phyloP scores from a whole-genome alignment of 176 grass and related monocot genomes.

The Avena atlantica region DNA sequence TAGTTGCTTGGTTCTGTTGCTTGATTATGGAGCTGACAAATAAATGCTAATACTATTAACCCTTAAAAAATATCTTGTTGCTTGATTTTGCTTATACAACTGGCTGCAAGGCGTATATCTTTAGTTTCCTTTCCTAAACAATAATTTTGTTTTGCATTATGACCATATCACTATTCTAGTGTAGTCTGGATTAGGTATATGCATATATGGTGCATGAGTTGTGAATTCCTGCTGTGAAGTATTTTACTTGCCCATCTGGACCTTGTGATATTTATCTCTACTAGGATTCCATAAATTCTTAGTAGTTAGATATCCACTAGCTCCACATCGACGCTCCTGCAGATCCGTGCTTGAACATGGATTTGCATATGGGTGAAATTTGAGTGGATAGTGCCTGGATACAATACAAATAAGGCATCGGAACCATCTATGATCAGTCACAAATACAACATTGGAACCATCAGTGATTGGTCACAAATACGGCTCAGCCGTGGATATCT shows the following conservation, averaged over 20 bases:
- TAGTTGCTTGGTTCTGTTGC: conserved; percentile 22
- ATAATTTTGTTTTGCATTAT: background rate
- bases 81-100: conserved; percentile 32
- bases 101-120: background rate
- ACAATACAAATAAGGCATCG: background rate
- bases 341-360: background rate
- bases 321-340: background rate
- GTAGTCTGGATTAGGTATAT: conserved; percentile 23
- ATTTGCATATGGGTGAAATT: background rate
- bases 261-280: conserved; percentile 27
- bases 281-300: background rate
- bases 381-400: background rate
- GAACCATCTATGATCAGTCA: background rate
- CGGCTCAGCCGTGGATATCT: background rate
- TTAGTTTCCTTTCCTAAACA: background rate
- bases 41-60: background rate
- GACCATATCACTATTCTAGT: conserved; percentile 29
- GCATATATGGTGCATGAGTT: background rate
- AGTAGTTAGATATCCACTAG: conserved; percentile 13
- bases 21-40: conserved; percentile 11
- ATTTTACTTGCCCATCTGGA: background rate
- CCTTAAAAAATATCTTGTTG: background rate
- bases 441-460: no score
- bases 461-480: background rate
- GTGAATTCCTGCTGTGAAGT: background rate